phyloP scores from a whole-genome alignment of 78 protist genomes.

The slime mould (Dictyostelium discoideum) region DNA sequence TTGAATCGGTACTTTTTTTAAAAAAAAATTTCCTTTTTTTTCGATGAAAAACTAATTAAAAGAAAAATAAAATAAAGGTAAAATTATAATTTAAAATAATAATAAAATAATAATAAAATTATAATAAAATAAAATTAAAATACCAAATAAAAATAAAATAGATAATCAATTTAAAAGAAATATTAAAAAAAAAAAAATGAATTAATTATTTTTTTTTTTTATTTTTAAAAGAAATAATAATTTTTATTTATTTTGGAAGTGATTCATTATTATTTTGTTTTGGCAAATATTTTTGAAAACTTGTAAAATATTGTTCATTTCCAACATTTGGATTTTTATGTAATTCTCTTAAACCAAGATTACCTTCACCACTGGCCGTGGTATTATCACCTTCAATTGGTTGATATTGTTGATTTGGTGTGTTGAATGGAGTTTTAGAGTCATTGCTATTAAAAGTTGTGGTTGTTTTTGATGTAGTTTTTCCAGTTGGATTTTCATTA shows the following conservation, averaged over 20 bases:
- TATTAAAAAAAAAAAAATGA: too few relatives aligned
- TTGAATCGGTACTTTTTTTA: too few relatives aligned
- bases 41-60: too few relatives aligned
- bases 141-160: too few relatives aligned
- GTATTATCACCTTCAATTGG: neutral
- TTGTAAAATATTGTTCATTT: constrained; percentile 51
- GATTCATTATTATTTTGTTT: neutral
- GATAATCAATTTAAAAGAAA: too few relatives aligned
- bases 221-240: neutral
- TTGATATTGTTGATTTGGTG: neutral
- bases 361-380: neutral
- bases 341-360: neutral
- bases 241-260: neutral
- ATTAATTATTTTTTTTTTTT: neutral
- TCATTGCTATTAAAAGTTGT: neutral
- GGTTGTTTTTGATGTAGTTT: neutral
- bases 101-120: too few relatives aligned
- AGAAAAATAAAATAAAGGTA: too few relatives aligned
- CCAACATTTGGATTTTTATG: constrained; percentile 60
- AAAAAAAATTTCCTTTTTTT: too few relatives aligned
- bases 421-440: constrained; percentile 14
- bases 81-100: too few relatives aligned
- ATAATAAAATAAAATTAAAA: too few relatives aligned
- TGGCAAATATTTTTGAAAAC: constrained; percentile 42
- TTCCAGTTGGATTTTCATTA: neutral